These are phyloP conservation scores for Lactarius deliciosus DNA, from an alignment of 768 basidiomycete species.

Conservation along the genomic window DNA sequence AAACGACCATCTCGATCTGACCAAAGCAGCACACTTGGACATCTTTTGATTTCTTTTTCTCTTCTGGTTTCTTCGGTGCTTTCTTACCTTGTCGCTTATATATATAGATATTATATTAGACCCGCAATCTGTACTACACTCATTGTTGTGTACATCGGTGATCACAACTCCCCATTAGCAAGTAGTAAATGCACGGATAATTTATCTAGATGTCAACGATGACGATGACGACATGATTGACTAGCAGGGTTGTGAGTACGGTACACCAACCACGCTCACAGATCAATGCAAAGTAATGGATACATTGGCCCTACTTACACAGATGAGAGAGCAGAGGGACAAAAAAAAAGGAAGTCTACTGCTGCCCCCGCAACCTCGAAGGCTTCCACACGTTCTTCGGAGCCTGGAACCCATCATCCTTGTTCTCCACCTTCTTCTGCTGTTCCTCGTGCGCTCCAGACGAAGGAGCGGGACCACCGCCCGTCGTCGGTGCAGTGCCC, in stretches of 20 bases:
- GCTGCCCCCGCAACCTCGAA: conserved; percentile 30
- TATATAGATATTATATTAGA: conserved; percentile 14
- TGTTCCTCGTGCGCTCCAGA: conserved; percentile 10
- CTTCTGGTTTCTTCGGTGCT: background rate
- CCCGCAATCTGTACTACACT: conserved; percentile 24
- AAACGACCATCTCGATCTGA: background rate
- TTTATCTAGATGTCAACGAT: background rate
- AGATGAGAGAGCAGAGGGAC: background rate
- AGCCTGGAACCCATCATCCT: conserved; percentile 71
- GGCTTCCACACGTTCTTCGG: conserved; percentile 45
- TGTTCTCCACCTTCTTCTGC: conserved; percentile 44
- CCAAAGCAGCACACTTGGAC: background rate
- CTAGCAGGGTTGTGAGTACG: background rate
- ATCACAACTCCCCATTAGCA: conserved; percentile 5
- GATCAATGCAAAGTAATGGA: background rate
- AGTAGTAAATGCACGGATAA: conserved; percentile 8
- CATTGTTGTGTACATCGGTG: conserved; percentile 20
- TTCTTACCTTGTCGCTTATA: conserved; percentile 1
- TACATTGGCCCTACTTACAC: conserved; percentile 2
- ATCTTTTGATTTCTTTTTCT: background rate
- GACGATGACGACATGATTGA: background rate
- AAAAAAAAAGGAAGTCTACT: conserved; percentile 7
- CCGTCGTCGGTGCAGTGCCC: conserved; percentile 35
- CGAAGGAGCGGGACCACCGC: conserved; percentile 39
- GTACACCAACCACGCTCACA: background rate